phyloP scores from a whole-genome alignment of 148 eudicot genomes.

The Camellia granthamiana region DNA sequence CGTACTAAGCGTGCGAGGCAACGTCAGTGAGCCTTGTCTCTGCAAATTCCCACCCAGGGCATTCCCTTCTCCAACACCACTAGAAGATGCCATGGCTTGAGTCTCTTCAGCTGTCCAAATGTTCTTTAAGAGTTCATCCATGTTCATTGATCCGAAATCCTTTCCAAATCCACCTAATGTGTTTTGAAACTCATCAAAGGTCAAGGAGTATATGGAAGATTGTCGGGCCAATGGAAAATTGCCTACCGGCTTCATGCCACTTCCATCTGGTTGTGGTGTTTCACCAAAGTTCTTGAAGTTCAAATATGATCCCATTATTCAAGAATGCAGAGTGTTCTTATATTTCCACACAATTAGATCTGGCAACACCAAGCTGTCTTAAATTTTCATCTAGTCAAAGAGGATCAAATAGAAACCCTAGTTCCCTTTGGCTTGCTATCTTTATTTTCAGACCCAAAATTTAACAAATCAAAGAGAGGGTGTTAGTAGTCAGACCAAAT shows the following conservation, averaged over 20 bases:
- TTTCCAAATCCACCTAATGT: constrained; percentile 41
- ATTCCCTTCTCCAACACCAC: constrained; percentile 19
- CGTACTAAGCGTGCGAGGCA: constrained; percentile 58
- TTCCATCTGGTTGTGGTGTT: constrained; percentile 24
- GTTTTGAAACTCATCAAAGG: constrained; percentile 55
- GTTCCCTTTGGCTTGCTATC: background rate
- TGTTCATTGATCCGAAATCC: constrained; percentile 63
- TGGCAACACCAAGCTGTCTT: background rate
- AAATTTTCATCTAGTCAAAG: background rate
- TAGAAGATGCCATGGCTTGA: constrained; percentile 31
- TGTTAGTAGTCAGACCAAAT: background rate
- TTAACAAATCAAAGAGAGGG: background rate
- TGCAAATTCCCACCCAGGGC: constrained; percentile 34
- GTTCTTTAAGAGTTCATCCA: constrained; percentile 54
- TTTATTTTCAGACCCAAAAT: constrained; percentile 2
- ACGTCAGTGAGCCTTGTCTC: constrained; percentile 47
- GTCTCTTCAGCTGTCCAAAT: constrained; percentile 58
- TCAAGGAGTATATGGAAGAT: constrained; percentile 46
- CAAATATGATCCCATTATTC: constrained; percentile 39
- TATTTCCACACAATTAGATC: background rate
- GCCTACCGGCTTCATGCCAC: constrained; percentile 20
- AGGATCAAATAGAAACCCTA: background rate
- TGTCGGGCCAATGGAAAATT: constrained; percentile 36
- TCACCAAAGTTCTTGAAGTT: constrained; percentile 41
- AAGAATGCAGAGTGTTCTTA: background rate